A percentile compares a stretch with the other conserved stretches of the same genome.
Conservation (phyloP, 1,284 basidiomycete genomes). For the Ustilago nuda region DNA sequence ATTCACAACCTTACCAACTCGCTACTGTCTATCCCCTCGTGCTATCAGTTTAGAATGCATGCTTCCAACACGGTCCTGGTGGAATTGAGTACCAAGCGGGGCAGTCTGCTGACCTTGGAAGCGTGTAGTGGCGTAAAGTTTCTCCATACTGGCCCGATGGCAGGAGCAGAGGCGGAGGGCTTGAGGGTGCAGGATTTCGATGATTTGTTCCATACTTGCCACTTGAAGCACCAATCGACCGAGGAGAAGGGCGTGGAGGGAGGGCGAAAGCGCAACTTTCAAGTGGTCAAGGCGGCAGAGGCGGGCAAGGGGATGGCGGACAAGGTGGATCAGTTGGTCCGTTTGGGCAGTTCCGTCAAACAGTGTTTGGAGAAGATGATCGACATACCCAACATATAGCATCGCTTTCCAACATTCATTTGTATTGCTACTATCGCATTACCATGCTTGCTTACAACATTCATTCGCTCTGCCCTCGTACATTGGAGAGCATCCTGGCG, state of each 20-base stretch:
- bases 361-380: conserved; percentile 5
- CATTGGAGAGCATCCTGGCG: too few species aligned
- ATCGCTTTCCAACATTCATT: background rate
- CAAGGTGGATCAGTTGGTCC: background rate
- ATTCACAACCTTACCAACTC: conserved; percentile 18
- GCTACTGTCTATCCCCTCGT: conserved; percentile 20
- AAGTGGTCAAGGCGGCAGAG: background rate
- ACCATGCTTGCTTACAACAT: background rate
- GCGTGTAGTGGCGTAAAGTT: conserved; percentile 18
- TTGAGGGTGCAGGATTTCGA: conserved; percentile 50
- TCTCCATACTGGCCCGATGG: background rate
- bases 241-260: background rate
- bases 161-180: background rate
- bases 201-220: conserved; percentile 36
- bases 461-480: too few species aligned
- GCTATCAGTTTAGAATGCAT: conserved; percentile 51
- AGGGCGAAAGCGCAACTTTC: conserved; percentile 12
- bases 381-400: background rate
- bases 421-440: conserved; percentile 3
- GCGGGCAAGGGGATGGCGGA: background rate
- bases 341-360: background rate
- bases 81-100: conserved; percentile 25
- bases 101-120: conserved; percentile 36
- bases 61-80: conserved; percentile 17
- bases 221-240: conserved; percentile 7